Base-by-base conservation (phyloP, 108 stramenopile genomes). In the Pseudonitzschia multiseries region DNA sequence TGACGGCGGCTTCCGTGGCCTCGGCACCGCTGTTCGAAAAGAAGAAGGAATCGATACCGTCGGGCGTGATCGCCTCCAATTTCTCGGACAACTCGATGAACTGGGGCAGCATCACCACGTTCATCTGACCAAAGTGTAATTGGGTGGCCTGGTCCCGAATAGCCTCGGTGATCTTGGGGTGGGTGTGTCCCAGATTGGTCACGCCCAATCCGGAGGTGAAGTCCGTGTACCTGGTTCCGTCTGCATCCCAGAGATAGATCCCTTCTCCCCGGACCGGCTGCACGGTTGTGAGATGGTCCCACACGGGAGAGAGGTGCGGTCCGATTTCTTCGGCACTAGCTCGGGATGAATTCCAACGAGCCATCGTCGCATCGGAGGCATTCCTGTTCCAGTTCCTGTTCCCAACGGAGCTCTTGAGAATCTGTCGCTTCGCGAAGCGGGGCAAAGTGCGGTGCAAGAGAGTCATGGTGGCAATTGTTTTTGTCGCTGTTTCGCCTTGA, bases 161-260 rank as follows among this genome's bases (percentile, higher is more conserved):
- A 24, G 91, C 91, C 24, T 82, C 56, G 14, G 89, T 74, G 24
- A 92, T 79, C 29, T 67, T 78, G 4, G 91, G 87, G 63, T 92
- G 91, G 48, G 72, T 76, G 77, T 92, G 89, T n/a, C 91, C 91
- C 27, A 83, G 80, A 51, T 86, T 87, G 1, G 80, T 65, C n/a
- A 91, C 89, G 62, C 89, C 89, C 51, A 91, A 89, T 14, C 89
- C 89, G 17, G 79, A 84, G 33, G 87, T 80, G 50, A 91, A 89
- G 79, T 91, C 89, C 27, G 87, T 70, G 69, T 70, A 57, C 31
- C 36, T 2, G 27, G 52, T 52, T 9, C 40, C 54, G 8, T 70
- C 52, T 28, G 52, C 69, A 31, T 70, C 69, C 32, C 48, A 70
- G 0, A 70, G 54, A 54, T 70, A 70, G 52, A 70, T 70, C 8